A percentile compares a stretch with the other conserved stretches of the same genome.
phyloP scores from a whole-genome alignment of 2,329 filamentous ascomycete genomes.

The Pseudodiploospora longispora region DNA sequence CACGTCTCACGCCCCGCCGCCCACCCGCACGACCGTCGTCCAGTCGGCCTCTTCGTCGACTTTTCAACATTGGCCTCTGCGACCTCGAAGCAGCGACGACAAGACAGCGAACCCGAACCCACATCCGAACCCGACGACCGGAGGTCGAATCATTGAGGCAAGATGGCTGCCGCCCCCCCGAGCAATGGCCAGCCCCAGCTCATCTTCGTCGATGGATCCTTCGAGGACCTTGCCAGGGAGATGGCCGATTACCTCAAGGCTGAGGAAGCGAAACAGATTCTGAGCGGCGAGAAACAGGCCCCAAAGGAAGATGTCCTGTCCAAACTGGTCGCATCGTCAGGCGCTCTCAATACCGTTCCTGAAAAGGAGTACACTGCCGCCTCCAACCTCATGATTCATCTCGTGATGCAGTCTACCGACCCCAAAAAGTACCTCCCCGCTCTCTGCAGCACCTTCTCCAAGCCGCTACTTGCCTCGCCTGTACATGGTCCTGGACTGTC shows the following conservation, averaged over 20 bases:
- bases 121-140: constrained; percentile 10
- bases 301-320: constrained; percentile 77
- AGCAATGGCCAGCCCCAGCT: constrained; percentile 48
- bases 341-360: constrained; percentile 71
- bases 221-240: constrained; percentile 88
- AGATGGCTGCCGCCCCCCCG: constrained; percentile 26
- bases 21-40: constrained; percentile 10
- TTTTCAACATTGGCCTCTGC: background rate
- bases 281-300: constrained; percentile 60
- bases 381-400: constrained; percentile 94
- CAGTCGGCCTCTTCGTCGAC: background rate
- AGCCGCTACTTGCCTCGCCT: constrained; percentile 79
- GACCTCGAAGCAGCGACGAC: no score
- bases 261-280: constrained; percentile 67
- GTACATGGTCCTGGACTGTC: constrained; percentile 78
- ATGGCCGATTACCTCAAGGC: constrained; percentile 90
- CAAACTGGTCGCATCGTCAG: constrained; percentile 76
- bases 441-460: constrained; percentile 82
- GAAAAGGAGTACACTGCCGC: constrained; percentile 96
- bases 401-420: constrained; percentile 79
- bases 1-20: constrained; percentile 8
- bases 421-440: constrained; percentile 77
- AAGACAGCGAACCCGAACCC: constrained; percentile 11
- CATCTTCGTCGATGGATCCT: constrained; percentile 80
- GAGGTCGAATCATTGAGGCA: constrained; percentile 4